Evolutionary conservation across 192 early-diverging fungal genomes (phyloP), one percentile per base, ranked within the genome.

Genomic region (Lunasporangiospora selenospora): DNA sequence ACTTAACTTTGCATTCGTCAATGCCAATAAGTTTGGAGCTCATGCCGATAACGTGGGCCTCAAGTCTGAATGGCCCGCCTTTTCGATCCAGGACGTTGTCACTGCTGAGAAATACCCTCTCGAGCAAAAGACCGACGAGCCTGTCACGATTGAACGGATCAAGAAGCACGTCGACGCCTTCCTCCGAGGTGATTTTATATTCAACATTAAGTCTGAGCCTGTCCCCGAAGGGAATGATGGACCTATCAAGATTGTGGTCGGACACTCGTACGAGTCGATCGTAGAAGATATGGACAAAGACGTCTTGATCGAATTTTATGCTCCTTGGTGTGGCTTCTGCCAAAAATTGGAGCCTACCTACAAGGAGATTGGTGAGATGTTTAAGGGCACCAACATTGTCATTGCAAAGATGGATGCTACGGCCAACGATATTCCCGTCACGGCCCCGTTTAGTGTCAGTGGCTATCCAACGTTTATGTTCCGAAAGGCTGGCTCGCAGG

Each of bases 391-490:
- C 12, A 62, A 79, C 76, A 34, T 83, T 10, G 48, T 83, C n/a
- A 78, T 83, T 49, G 93, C 95, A 75, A 98, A 97, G 86, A 89
- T 97, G 87, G 95, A 98, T 67, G 92, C 83, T 50, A 92, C 91
- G 29, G 89, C 83, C 54, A 98, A 98, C 77, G 95, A 98, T 51
- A 45, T 97, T 34, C 95, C 95, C 16, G 65, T 81, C 11, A 59
- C 54, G 51, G 75, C 79, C 52, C 58, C 76, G 2, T 87, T 94
- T 69, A 61, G 83, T 29, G 57, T 97, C 61, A 61, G 88, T 56
- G 95, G 94, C 10, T 98, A 96, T 89, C 95, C 95, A 29, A 98
- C 93, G 33, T 81, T 98, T 38, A 91, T 89, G 67, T 82, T 96
- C 55, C 83, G 93, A 81, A 91, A 93, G 77, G 92, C 88, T 31